A percentile compares a stretch with the other conserved stretches of the same genome.
phyloP scores from a whole-genome alignment of 2,329 filamentous ascomycete species.

The Eutypella sp. region DNA sequence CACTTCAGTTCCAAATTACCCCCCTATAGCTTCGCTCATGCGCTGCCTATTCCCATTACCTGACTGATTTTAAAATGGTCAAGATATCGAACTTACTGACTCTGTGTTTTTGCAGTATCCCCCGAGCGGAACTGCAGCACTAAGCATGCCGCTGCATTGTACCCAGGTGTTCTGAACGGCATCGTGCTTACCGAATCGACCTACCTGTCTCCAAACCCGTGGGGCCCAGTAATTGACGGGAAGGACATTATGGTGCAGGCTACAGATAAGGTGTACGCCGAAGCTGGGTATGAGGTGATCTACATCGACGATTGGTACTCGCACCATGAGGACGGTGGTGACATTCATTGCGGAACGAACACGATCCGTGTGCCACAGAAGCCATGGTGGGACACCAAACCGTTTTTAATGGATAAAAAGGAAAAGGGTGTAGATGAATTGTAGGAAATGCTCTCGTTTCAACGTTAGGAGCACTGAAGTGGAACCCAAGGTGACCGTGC shows the following conservation, averaged over 20 bases:
- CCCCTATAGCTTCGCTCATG: too few species aligned
- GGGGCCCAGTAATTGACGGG: neutral
- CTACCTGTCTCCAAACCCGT: conserved; percentile 1
- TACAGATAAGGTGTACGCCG: neutral
- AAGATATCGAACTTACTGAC: too few species aligned
- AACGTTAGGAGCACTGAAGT: too few species aligned
- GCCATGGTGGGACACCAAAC: conserved; percentile 1
- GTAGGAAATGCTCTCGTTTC: neutral
- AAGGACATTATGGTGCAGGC: conserved; percentile 1
- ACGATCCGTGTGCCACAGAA: neutral
- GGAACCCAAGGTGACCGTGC: too few species aligned
- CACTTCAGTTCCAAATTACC: too few species aligned
- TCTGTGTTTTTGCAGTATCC: too few species aligned
- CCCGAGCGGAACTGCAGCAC: neutral
- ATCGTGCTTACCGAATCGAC: neutral
- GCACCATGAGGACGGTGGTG: conserved; percentile 2
- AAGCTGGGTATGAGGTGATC: neutral
- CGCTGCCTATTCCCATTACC: too few species aligned
- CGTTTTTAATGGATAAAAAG: too few species aligned
- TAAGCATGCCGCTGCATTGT: neutral
- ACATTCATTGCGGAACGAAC: conserved; percentile 3
- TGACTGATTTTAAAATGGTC: too few species aligned
- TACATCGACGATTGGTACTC: conserved; percentile 4
- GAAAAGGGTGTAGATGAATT: neutral
- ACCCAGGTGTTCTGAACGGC: neutral